Percentiles rank a stretch among this genome's conserved stretches.
Evolutionary conservation across 257 asterid genomes (phyloP).

Genomic region (Ballota nigra): DNA sequence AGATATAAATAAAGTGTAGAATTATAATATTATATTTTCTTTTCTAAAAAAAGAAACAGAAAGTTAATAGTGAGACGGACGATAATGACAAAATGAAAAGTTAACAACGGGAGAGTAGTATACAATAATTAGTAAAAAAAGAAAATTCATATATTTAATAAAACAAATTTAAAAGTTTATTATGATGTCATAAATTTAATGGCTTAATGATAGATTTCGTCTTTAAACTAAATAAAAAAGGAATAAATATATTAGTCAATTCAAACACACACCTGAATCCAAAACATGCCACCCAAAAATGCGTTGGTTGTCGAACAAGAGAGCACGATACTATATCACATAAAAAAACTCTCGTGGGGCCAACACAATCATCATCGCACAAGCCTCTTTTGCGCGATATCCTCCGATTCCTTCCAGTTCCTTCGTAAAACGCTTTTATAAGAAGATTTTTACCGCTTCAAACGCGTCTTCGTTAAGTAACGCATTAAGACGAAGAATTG

Average conservation of each 20-base stretch:
- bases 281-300: conserved; percentile 27
- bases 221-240: background rate
- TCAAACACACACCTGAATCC: conserved; percentile 12
- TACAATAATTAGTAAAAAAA: too few species aligned
- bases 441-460: background rate
- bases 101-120: too few species aligned
- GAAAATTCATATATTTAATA: too few species aligned
- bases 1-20: too few species aligned
- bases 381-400: background rate
- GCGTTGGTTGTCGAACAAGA: conserved; percentile 28
- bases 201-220: background rate
- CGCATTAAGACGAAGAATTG: background rate
- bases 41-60: too few species aligned
- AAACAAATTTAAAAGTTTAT: too few species aligned
- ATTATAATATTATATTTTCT: too few species aligned
- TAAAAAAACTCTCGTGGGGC: background rate
- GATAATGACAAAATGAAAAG: too few species aligned
- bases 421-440: conserved; percentile 15
- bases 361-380: conserved; percentile 6
- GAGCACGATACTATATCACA: background rate
- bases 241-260: background rate
- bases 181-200: too few species aligned
- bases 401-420: conserved; percentile 31
- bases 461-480: too few species aligned
- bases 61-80: too few species aligned